phyloP scores from a whole-genome alignment of 2,329 filamentous ascomycete genomes.

The Aotearoamyces nothofagi region DNA sequence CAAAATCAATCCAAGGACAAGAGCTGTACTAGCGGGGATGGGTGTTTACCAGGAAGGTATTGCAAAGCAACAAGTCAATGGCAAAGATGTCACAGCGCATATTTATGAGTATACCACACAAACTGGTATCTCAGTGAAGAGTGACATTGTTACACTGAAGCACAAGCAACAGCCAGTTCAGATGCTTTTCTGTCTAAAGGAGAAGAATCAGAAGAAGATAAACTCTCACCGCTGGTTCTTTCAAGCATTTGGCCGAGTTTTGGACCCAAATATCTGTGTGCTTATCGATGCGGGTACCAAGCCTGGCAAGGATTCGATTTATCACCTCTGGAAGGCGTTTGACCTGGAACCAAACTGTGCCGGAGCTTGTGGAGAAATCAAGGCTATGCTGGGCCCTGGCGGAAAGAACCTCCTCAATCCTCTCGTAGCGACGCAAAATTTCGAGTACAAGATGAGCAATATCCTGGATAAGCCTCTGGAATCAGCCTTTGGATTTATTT shows the following conservation, averaged over 20 bases:
- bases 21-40: conserved; percentile 78
- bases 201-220: conserved; percentile 99
- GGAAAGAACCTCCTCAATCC: conserved; percentile 88
- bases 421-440: conserved; percentile 90
- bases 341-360: conserved; percentile 96
- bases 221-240: conserved; percentile 99
- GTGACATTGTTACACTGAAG: conserved; percentile 71
- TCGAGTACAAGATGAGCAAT: conserved; percentile 99
- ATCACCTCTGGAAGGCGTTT: conserved; percentile 97
- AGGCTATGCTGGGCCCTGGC: conserved; percentile 78
- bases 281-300: conserved; percentile 92
- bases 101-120: conserved; percentile 94
- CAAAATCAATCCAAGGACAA: conserved; percentile 89
- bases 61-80: conserved; percentile 94
- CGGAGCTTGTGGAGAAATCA: conserved; percentile 96
- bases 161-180: conserved; percentile 83
- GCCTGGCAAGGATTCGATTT: conserved; percentile 86
- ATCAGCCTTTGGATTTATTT: conserved; percentile 95
- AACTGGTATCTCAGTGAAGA: conserved; percentile 78
- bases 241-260: conserved; percentile 80
- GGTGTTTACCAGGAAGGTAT: conserved; percentile 98
- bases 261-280: conserved; percentile 94
- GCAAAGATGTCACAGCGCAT: conserved; percentile 90
- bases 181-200: conserved; percentile 94
- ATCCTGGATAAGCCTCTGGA: conserved; percentile 96